Base-by-base conservation (phyloP, 2,329 filamentous ascomycete species). In the Fusarium lateritium region DNA sequence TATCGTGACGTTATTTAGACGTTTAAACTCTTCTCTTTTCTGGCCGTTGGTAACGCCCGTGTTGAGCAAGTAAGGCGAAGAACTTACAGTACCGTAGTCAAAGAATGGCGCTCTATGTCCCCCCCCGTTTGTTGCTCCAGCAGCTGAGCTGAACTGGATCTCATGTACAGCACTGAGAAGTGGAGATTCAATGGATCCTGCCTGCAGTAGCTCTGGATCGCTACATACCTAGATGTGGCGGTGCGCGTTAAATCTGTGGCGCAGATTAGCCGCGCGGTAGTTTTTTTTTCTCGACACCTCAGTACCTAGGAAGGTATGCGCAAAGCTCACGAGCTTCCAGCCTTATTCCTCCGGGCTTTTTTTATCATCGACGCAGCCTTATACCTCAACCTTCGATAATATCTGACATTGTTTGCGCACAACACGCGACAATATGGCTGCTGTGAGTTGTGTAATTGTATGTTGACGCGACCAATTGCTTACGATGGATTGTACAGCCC, bases 371-470 rank as follows among this genome's bases (percentile, higher is more conserved):
- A 33, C 40, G 52, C 36, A 67, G 58, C 54, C 60, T 59, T 59
- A 56, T 56, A 67, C 42, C 55, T 51, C 60, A 65, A 66, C 57
- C n/a, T 49, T 43, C 34, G 34, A 58, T 56, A 36, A 43, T 57
- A 9, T 40, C 46, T 40, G 56, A 65, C 58, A 51, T 51, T 43
- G 19, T 38, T 64, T 69, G 69, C 57, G 68, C 67, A 65, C 57
- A 72, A 67, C 33, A 65, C 65, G 58, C 65, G 59, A 71, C 76
- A 84, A 81, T 66, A 86, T 85, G 82, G 84, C 85, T 79, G 83
- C 85, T 76, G 85, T 87, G 79, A 78, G 85, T 82, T 52, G 45
- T n/a, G 42, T 22, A n/a, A 38, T 49, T 63, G 57, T 58, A 69
- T 38, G 5, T 10, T 10, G 6, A 22, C 44, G 53, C 46, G 36